phyloP scores from a whole-genome alignment of 441 rosid species.

The Euphorbia corollata region DNA sequence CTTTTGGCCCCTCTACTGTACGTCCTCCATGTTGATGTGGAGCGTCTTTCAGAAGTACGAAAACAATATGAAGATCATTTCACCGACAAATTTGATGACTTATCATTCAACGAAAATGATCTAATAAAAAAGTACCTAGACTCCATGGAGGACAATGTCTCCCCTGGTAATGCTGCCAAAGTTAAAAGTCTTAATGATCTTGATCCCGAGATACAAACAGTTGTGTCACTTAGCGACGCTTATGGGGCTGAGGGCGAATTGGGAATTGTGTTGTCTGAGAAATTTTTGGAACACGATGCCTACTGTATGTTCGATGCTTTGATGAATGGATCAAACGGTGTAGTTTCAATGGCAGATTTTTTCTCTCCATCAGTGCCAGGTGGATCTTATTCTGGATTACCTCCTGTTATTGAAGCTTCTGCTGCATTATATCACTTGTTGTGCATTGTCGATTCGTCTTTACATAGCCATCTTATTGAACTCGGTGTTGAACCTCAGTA shows the following conservation, averaged over 20 bases:
- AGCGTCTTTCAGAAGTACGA: constrained; percentile 70
- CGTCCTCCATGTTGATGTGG: constrained; percentile 83
- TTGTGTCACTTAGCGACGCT: constrained; percentile 60
- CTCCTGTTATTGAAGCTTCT: constrained; percentile 88
- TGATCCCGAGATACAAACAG: constrained; percentile 60
- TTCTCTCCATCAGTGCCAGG: constrained; percentile 45
- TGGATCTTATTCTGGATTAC: constrained; percentile 55
- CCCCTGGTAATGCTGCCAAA: constrained; percentile 43
- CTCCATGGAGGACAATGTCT: constrained; percentile 49
- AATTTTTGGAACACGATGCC: constrained; percentile 96
- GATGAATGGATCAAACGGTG: constrained; percentile 68
- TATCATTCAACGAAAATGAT: constrained; percentile 66
- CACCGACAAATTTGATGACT: constrained; percentile 74
- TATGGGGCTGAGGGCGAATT: constrained; percentile 98
- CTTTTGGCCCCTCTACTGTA: constrained; percentile 85
- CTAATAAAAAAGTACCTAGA: constrained; percentile 57
- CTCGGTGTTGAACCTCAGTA: constrained; percentile 97
- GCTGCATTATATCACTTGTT: constrained; percentile 73
- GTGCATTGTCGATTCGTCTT: constrained; percentile 65
- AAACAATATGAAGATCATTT: constrained; percentile 74
- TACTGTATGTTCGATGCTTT: constrained; percentile 93
- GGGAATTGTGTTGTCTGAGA: constrained; percentile 88
- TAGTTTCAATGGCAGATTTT: constrained; percentile 77
- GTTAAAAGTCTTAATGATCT: constrained; percentile 53
- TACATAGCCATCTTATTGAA: constrained; percentile 77